Evolutionary conservation across 2,329 filamentous ascomycete genomes (phyloP).

Genomic region (Alternaria postmessia): DNA sequence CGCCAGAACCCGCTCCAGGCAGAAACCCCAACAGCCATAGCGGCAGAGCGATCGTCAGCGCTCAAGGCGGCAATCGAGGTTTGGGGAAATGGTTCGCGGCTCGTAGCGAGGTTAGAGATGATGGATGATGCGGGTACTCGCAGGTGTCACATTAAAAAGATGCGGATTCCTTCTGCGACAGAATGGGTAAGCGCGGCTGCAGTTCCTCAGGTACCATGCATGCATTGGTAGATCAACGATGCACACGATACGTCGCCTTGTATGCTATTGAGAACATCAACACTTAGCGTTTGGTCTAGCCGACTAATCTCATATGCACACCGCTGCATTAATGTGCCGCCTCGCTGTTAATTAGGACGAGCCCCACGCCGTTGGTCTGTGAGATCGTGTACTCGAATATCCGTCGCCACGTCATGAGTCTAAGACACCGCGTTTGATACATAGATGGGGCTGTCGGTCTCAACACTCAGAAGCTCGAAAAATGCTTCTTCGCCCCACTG

Average conservation of each 20-base stretch:
- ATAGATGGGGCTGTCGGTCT: not conserved
- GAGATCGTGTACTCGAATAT: not conserved
- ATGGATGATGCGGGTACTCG: not conserved
- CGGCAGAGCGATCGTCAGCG: slow-evolving; percentile 7
- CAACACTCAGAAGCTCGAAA: not conserved
- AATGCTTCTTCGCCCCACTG: not conserved
- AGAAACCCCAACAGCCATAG: slow-evolving; percentile 8
- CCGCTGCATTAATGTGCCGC: not conserved
- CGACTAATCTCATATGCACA: not conserved
- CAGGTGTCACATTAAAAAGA: not conserved
- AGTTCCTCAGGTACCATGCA: slow-evolving; percentile 3
- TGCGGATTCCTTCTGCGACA: not conserved
- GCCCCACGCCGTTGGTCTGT: not conserved
- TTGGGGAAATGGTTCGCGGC: not conserved
- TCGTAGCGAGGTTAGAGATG: slow-evolving; percentile 3
- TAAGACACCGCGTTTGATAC: slow-evolving; percentile 1
- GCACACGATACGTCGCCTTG: slow-evolving; percentile 2
- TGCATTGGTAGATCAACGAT: not conserved
- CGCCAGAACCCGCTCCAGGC: slow-evolving; percentile 8
- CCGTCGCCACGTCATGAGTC: not conserved
- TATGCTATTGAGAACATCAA: not conserved
- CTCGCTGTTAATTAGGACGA: not conserved
- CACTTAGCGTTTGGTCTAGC: not conserved
- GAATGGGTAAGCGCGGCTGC: slow-evolving; percentile 6
- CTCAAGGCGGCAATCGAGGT: not conserved